These are phyloP conservation scores for Cyphellophora attinorum DNA, from an alignment of 2,329 filamentous ascomycete genomes.

Conservation along the genomic window DNA sequence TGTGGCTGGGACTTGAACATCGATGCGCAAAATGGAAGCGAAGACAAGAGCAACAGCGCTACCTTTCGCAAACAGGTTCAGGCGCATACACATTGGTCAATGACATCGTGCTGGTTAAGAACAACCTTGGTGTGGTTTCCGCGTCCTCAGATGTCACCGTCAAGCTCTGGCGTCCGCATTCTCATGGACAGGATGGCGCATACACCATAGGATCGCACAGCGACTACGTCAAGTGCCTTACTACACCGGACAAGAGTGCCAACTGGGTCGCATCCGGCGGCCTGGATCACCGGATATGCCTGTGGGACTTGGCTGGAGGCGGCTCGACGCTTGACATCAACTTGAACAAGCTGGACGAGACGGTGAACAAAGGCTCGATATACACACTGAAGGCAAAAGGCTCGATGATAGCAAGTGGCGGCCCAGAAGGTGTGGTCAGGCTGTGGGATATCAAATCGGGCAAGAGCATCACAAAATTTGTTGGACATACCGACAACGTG, in stretches of 20 bases:
- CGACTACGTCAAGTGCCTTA: slow-evolving; percentile 93
- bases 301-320: slow-evolving; percentile 86
- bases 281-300: slow-evolving; percentile 78
- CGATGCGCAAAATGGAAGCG: slow-evolving; percentile 39
- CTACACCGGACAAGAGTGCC: slow-evolving; percentile 59
- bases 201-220: slow-evolving; percentile 82
- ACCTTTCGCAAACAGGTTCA: slow-evolving; percentile 55
- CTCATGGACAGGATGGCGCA: slow-evolving; percentile 46
- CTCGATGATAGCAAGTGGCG: slow-evolving; percentile 79
- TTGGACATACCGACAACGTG: slow-evolving; percentile 92
- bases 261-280: slow-evolving; percentile 93
- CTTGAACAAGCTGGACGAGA: slow-evolving; percentile 59
- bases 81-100: slow-evolving; percentile 95
- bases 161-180: slow-evolving; percentile 78
- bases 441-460: slow-evolving; percentile 86
- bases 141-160: slow-evolving; percentile 91
- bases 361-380: slow-evolving; percentile 82
- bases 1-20: slow-evolving; percentile 90
- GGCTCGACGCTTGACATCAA: slow-evolving; percentile 84
- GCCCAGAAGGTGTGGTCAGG: slow-evolving; percentile 84
- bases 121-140: slow-evolving; percentile 71
- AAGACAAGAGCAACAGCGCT: slow-evolving; percentile 30
- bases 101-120: slow-evolving; percentile 72
- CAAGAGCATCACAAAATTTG: slow-evolving; percentile 87
- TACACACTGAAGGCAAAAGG: slow-evolving; percentile 78